Conservation (phyloP, 371 early-diverging fungal species). For the Apophysomyces sp. region DNA sequence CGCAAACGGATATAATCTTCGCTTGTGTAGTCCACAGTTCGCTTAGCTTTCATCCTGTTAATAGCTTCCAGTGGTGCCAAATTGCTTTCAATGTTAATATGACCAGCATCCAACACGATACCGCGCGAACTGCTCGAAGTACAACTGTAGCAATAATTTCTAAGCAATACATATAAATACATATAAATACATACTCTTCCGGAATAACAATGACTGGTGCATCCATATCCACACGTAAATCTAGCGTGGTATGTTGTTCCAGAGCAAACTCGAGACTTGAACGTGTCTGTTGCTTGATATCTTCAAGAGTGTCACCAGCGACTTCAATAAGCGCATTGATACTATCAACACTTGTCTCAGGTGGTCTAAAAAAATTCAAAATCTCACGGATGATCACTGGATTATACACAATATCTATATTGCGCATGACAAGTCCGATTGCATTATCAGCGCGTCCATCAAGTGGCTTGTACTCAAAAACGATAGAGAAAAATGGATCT, state of each 20-base stretch:
- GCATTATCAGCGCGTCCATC: slow-evolving; percentile 90
- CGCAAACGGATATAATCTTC: slow-evolving; percentile 72
- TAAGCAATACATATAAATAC: not conserved
- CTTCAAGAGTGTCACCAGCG: slow-evolving; percentile 90
- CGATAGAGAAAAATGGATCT: slow-evolving; percentile 82
- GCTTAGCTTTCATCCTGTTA: slow-evolving; percentile 67
- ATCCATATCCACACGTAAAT: slow-evolving; percentile 92
- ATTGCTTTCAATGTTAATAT: slow-evolving; percentile 56
- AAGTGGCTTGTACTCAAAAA: slow-evolving; percentile 85
- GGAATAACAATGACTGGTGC: slow-evolving; percentile 98
- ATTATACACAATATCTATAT: slow-evolving; percentile 90
- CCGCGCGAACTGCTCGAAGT: slow-evolving; percentile 64
- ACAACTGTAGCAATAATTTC: slow-evolving; percentile 47
- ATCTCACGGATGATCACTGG: slow-evolving; percentile 76
- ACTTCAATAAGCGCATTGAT: slow-evolving; percentile 72
- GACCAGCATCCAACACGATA: slow-evolving; percentile 85
- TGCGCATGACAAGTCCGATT: slow-evolving; percentile 80
- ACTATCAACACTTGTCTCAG: slow-evolving; percentile 76
- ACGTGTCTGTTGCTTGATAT: slow-evolving; percentile 86
- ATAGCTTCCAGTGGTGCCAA: slow-evolving; percentile 73
- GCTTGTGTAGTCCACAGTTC: slow-evolving; percentile 57
- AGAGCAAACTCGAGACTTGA: slow-evolving; percentile 87
- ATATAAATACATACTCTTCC: slow-evolving; percentile 54
- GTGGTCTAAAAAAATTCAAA: slow-evolving; percentile 83
- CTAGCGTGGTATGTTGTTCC: slow-evolving; percentile 86